phyloP scores from a whole-genome alignment of 2,329 filamentous ascomycete genomes.

The Colletotrichum melonis region DNA sequence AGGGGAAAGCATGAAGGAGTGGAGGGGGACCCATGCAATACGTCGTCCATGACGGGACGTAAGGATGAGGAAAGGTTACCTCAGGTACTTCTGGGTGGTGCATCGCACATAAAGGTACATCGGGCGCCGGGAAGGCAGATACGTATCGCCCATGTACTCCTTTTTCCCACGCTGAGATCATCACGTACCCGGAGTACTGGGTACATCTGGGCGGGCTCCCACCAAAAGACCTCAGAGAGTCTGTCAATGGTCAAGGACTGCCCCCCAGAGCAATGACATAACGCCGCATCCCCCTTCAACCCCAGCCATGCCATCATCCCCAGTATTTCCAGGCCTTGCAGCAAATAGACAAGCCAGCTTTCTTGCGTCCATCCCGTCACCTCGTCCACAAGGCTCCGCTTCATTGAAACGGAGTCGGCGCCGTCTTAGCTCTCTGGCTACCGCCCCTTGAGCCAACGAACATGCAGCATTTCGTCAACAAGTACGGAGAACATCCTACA shows the following conservation, averaged over 20 bases:
- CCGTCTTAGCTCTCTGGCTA: slow-evolving; percentile 26
- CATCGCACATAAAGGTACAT: background rate
- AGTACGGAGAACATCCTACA: slow-evolving; percentile 14
- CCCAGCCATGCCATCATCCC: slow-evolving; percentile 34
- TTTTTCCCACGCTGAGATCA: background rate
- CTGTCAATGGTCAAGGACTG: slow-evolving; percentile 26
- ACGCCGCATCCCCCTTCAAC: slow-evolving; percentile 19
- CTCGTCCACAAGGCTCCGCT: slow-evolving; percentile 25
- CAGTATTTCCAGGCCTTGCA: slow-evolving; percentile 14
- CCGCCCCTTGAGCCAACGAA: slow-evolving; percentile 21
- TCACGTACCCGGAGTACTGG: background rate
- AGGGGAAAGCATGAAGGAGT: slow-evolving; percentile 32
- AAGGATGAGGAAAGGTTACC: no score
- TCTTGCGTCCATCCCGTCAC: slow-evolving; percentile 25
- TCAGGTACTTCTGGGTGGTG: background rate
- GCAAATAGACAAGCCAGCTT: slow-evolving; percentile 18
- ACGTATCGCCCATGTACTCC: background rate
- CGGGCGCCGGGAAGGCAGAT: background rate
- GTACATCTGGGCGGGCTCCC: background rate
- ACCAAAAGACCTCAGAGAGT: background rate
- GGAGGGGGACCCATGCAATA: slow-evolving; percentile 32
- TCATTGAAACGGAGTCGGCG: slow-evolving; percentile 32
- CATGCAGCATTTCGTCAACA: slow-evolving; percentile 22
- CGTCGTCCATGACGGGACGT: background rate
- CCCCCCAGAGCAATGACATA: slow-evolving; percentile 32